Evolutionary conservation across 2,329 filamentous ascomycete species (phyloP), one percentile per base, ranked within the genome.

Genomic region (Ceratocystis eucalypticola): DNA sequence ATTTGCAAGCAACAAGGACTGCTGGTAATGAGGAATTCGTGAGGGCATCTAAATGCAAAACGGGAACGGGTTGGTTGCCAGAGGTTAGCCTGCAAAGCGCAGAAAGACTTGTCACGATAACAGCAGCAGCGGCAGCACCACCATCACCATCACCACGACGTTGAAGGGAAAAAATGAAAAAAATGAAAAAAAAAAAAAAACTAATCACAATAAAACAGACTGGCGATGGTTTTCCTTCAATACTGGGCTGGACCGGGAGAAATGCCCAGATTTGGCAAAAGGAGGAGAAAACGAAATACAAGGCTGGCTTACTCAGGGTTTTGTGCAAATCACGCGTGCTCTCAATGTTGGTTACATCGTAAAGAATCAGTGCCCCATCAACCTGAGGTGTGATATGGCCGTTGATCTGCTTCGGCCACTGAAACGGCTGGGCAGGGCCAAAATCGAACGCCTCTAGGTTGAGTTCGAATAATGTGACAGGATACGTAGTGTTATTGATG

Each of bases 1-100:
- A 96, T 80, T 96, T 96, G 75, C 87, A 93, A 66, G 91, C 90
- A 64, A 95, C 89, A 53, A 96, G 82, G 69, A 93, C 82, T 65
- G 88, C 88, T 7, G 92, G 91, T 48, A 96, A 77, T 28, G 82
- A 81, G 20, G 88, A 85, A 71, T 87, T 88, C 67, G 85, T 83
- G 64, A 96, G 80, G 53, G 87, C 86, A 77, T 85, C 91, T 95
- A 62, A 62, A 69, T 37, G 53, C 25, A 28, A 1, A 50, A 28
- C 4, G 37, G 20, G 28, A 50, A 66, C 20, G 2, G n/a, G 41
- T 25, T 7, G 44, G 20, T 28, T 28, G 20, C 53, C 17, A 41
- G 5, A 25, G 7, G 45, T 53, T 64, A 37, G 46, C 37, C 8
- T 53, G 48, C 10, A 53, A 53, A 20, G 25, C 20, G 8, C n/a